Percentiles rank a stretch among this genome's conserved stretches.
phyloP scores from a whole-genome alignment of 1,139 yeast genomes.

The Lodderomyces theae region DNA sequence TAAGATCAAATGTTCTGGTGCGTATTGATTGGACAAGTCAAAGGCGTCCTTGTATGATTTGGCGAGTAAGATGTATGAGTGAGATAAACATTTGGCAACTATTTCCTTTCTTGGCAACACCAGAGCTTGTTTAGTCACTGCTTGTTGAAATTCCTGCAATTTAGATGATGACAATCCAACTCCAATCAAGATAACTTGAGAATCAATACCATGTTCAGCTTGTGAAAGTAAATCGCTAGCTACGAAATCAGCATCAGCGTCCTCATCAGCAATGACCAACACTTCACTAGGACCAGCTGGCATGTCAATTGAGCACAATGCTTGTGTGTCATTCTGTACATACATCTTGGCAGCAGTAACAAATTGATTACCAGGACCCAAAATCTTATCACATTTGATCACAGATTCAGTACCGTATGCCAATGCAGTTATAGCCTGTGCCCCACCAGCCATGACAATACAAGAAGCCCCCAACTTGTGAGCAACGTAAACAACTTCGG shows the following conservation, averaged over 20 bases:
- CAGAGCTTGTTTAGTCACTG: slow-evolving; percentile 79
- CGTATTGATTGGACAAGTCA: slow-evolving; percentile 80
- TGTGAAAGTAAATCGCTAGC: slow-evolving; percentile 94
- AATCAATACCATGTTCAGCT: slow-evolving; percentile 98
- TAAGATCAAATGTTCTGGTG: slow-evolving; percentile 95
- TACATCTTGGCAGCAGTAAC: slow-evolving; percentile 99
- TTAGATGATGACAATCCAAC: slow-evolving; percentile 63
- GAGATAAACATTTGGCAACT: slow-evolving; percentile 86
- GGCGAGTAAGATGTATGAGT: slow-evolving; percentile 78
- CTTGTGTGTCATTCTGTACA: slow-evolving; percentile 92
- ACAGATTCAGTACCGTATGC: slow-evolving; percentile 95
- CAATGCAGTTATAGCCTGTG: slow-evolving; percentile 98
- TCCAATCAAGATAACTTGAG: slow-evolving; percentile 91
- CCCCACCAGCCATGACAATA: slow-evolving; percentile 96
- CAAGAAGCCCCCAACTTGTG: slow-evolving; percentile 89
- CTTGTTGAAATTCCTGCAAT: slow-evolving; percentile 68
- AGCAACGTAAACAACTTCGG: slow-evolving; percentile 97
- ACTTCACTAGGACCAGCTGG: slow-evolving; percentile 99
- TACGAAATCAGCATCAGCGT: slow-evolving; percentile 91
- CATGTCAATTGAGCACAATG: slow-evolving; percentile 95
- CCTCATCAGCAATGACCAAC: slow-evolving; percentile 81
- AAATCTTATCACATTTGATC: slow-evolving; percentile 91
- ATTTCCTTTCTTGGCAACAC: slow-evolving; percentile 92
- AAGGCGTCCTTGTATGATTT: slow-evolving; percentile 73
- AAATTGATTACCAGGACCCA: slow-evolving; percentile 99